These are phyloP conservation scores for Apiosordaria backusii DNA, from an alignment of 495 filamentous ascomycete genomes.

Conservation along the genomic window DNA sequence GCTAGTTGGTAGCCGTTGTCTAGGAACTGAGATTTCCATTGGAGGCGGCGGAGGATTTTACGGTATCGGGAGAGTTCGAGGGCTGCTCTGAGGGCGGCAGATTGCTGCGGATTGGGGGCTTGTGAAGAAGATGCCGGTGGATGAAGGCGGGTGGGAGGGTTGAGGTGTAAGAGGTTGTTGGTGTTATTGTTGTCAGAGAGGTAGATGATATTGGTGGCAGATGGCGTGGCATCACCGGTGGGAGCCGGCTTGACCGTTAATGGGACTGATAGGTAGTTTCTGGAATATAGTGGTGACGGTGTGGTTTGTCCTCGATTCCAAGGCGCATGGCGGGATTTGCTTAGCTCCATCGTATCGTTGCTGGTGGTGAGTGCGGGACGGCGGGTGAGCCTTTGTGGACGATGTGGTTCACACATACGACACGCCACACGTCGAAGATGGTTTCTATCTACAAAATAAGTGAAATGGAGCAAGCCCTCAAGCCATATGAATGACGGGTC, in stretches of 20 bases:
- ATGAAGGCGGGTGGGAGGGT: neutral
- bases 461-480: neutral
- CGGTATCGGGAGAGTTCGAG: slow-evolving; percentile 52
- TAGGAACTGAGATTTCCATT: slow-evolving; percentile 60
- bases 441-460: neutral
- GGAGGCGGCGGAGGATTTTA: slow-evolving; percentile 54
- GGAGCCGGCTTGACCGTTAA: neutral
- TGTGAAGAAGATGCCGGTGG: neutral
- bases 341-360: neutral
- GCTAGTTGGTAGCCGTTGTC: slow-evolving; percentile 50
- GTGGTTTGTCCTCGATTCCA: neutral
- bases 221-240: neutral
- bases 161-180: neutral
- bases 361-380: neutral
- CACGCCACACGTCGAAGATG: neutral
- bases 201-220: neutral
- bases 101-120: neutral
- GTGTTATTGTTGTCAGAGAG: neutral
- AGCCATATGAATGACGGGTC: neutral
- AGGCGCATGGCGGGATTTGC: neutral
- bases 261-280: neutral
- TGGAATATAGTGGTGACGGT: neutral
- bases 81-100: slow-evolving; percentile 20
- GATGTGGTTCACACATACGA: no score
- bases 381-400: no score